Conservation (phyloP, 495 filamentous ascomycete species). For the Lineolata rhizophorae region DNA sequence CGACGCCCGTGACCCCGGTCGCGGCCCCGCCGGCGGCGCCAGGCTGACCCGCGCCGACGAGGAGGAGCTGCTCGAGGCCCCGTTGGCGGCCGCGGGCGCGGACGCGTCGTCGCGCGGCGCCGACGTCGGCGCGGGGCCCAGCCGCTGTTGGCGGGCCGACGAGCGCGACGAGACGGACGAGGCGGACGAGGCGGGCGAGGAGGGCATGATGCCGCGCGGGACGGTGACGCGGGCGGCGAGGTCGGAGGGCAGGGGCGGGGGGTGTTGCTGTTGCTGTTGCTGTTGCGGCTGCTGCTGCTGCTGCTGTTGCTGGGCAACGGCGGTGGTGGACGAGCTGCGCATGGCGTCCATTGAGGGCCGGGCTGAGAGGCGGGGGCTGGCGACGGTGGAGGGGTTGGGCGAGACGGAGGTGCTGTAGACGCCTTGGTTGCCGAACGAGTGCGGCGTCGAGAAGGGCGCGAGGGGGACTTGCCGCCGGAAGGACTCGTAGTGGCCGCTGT, state of each 20-base stretch:
- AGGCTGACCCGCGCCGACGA: neutral
- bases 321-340: neutral
- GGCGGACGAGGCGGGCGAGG: constrained; percentile 4
- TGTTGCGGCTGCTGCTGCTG: too few species aligned
- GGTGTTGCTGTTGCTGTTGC: too few species aligned
- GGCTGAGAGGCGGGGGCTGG: constrained; percentile 15
- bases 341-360: constrained; percentile 3
- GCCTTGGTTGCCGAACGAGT: constrained; percentile 46
- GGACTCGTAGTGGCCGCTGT: constrained; percentile 92
- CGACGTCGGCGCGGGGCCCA: constrained; percentile 13
- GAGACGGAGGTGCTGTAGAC: constrained; percentile 38
- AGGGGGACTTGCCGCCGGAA: constrained; percentile 62
- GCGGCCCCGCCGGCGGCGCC: constrained; percentile 1
- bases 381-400: constrained; percentile 21
- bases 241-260: too few species aligned
- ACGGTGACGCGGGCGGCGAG: neutral
- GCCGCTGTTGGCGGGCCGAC: constrained; percentile 9
- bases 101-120: constrained; percentile 11
- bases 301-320: too few species aligned
- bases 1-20: too few species aligned
- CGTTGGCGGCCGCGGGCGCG: neutral
- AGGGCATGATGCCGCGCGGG: neutral
- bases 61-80: neutral
- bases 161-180: constrained; percentile 21
- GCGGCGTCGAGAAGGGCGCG: constrained; percentile 59